Base-by-base conservation (phyloP, 345 rosid genomes). In the Tarenaya hassleriana region DNA sequence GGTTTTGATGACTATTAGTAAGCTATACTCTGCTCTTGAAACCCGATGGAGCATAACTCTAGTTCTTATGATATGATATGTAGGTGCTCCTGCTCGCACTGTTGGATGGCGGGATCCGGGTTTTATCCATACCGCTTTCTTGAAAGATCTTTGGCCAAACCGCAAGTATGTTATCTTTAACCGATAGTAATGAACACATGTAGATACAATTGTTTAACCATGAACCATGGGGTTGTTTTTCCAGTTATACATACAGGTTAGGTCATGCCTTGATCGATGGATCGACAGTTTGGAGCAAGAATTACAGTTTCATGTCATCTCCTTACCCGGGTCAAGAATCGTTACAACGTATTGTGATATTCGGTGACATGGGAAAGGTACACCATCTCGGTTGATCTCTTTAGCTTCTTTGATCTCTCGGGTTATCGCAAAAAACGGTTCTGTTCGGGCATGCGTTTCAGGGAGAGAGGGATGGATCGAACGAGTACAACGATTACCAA, bases 341-440 rank as follows among this genome's bases (percentile, higher is more conserved):
- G 0, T 61, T 84, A 54, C 98, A 91, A 55, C 81, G 79, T 37
- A 80, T 91, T 50, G 68, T 84, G 34, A 67, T 91, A 53, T 87
- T 84, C 29, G 96, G 96, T 54, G 98, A 84, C 72, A 87, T 91
- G 88, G 91, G 95, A 5, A 86, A 82, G 88, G 95, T 86, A 76
- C 37, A n/a, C n/a, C n/a, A n/a, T n/a, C n/a, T n/a, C 14, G 14
- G 38, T 21, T 62, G 17, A 11, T 12, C 17, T 42, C 50, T 44
- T 4, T 35, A 12, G 38, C 48, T 41, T 0, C 58, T 60, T 6
- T 8, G 0, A 29, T 7, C 3, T 10, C 45, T 52, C 10, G 10
- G 7, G 47, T 38, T 41, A 12, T 13, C 41, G 34, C 41, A 46
- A 58, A n/a, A 46, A 10, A 60, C 12, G 15, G 12, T 50, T 53